These are phyloP conservation scores for Pyricularia sp. DNA, from an alignment of 2,329 filamentous ascomycete species.

Conservation along the genomic window DNA sequence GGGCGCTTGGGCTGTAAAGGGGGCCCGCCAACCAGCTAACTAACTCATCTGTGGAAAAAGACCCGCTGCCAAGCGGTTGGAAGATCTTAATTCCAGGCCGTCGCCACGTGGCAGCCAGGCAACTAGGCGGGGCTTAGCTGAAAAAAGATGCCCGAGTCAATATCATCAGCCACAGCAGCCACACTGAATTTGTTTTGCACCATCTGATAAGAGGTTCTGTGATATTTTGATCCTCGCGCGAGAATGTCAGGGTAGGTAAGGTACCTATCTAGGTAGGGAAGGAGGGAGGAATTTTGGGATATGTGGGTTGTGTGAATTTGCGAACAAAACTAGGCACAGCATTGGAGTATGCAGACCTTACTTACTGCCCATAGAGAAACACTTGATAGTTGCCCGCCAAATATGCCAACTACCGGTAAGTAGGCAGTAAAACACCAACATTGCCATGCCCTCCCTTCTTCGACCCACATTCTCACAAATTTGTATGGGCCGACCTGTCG, in stretches of 20 bases:
- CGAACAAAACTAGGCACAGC: background rate
- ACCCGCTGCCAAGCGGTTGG: background rate
- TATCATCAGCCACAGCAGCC: background rate
- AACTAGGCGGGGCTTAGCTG: background rate
- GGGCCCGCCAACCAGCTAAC: background rate
- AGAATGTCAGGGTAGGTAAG: too few species aligned
- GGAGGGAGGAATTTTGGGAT: too few species aligned
- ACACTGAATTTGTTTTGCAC: background rate
- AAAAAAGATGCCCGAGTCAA: background rate
- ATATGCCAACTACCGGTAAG: too few species aligned
- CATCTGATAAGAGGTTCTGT: background rate
- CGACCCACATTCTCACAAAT: too few species aligned
- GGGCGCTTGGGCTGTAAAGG: background rate
- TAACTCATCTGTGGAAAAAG: background rate
- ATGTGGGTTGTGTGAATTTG: background rate
- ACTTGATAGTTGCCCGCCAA: background rate
- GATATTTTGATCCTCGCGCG: too few species aligned
- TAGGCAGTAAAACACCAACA: too few species aligned
- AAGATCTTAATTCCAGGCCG: conserved; percentile 6
- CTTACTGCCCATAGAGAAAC: background rate
- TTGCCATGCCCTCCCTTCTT: too few species aligned
- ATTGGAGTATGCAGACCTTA: too few species aligned
- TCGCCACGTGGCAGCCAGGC: conserved; percentile 1
- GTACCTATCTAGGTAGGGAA: too few species aligned
- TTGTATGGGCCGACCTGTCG: too few species aligned